Base-by-base conservation (phyloP, 164 flowering plant genomes). In the Stephania japonica region DNA sequence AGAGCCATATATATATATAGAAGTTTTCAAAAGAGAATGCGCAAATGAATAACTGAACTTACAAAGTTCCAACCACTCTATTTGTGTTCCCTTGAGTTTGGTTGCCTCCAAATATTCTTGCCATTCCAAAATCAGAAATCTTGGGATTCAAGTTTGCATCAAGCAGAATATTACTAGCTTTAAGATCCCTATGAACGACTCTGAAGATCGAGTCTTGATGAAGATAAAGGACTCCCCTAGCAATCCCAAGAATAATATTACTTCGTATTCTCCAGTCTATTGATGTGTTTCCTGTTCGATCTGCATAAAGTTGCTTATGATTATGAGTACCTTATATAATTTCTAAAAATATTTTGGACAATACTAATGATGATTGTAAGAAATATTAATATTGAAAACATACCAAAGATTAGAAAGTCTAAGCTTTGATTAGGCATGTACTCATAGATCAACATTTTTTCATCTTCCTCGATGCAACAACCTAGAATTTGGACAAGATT, bases 201-300 rank as follows among this genome's bases (percentile, higher is more conserved):
- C n/a, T n/a, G n/a, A n/a, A n/a, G n/a, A n/a, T n/a, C n/a, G n/a
- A n/a, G n/a, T n/a, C n/a, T n/a, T n/a, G n/a, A n/a, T n/a, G n/a
- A n/a, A n/a, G n/a, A n/a, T n/a, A n/a, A n/a, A n/a, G n/a, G n/a
- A n/a, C n/a, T n/a, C 94, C 92, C 59, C 91, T 76, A 65, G 91
- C 94, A 41, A 88, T 87, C 42, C 92, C 94, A 68, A 84, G 79
- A 11, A 88, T 84, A 27, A 90, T 90, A 74, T 83, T 78, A 75
- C 82, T 84, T 19, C 94, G 87, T 67, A 49, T 81, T 38, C 68
- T 59, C 95, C 95, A 90, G 63, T 81, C 77, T 1, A 90, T 74
- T 26, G 80, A 42, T 26, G 77, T 63, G 42, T 83, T 75, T 73
- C 62, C 77, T 12, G 71, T 75, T 63, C 80, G 72, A 75, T 75